A percentile compares a stretch with the other conserved stretches of the same genome.
Evolutionary conservation across 257 asterid genomes (phyloP).

Genomic region (Capsicum chinense): DNA sequence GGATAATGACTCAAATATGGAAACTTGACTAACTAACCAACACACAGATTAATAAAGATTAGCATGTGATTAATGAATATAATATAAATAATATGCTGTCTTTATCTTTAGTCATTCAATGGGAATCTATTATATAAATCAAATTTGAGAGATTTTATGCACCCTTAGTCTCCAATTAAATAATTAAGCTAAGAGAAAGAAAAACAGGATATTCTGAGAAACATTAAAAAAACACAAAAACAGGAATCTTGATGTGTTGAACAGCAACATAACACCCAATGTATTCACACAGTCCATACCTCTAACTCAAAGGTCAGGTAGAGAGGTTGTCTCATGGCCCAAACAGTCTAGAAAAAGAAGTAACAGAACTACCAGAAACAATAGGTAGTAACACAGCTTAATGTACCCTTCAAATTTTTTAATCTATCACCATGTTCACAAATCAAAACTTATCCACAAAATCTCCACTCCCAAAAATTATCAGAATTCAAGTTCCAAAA

Average conservation of each 20-base stretch:
- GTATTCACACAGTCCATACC: too few relatives aligned
- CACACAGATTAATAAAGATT: constrained; percentile 42
- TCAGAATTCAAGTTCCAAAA: constrained; percentile 11
- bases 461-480: constrained; percentile 1
- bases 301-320: too few relatives aligned
- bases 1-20: constrained; percentile 39
- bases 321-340: too few relatives aligned
- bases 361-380: too few relatives aligned
- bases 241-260: too few relatives aligned
- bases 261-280: too few relatives aligned
- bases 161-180: constrained; percentile 42
- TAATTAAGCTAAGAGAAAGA: constrained; percentile 41
- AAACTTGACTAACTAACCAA: constrained; percentile 45
- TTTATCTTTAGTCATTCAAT: constrained; percentile 54
- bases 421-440: constrained; percentile 23
- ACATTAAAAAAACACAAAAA: constrained; percentile 35
- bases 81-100: constrained; percentile 52
- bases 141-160: constrained; percentile 53
- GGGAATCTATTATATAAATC: constrained; percentile 63
- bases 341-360: too few relatives aligned
- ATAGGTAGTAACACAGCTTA: neutral
- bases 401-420: neutral
- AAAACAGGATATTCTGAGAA: constrained; percentile 43
- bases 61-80: constrained; percentile 77
- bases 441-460: constrained; percentile 25